These are phyloP conservation scores for Hymenoscyphus fraxineus DNA, from an alignment of 2,329 filamentous ascomycete genomes.

Conservation along the genomic window DNA sequence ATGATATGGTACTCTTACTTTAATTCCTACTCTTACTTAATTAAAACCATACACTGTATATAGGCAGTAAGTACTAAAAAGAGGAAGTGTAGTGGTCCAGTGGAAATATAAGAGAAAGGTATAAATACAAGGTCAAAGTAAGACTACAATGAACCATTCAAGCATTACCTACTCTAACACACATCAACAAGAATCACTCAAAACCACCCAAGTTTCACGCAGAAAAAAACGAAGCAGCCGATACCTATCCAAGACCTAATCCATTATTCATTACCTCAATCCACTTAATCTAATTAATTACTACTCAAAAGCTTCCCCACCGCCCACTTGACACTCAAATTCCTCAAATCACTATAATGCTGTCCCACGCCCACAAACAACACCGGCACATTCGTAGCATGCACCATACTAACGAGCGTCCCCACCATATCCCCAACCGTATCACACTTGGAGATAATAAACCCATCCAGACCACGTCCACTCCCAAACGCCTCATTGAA, in stretches of 20 bases:
- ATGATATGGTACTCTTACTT: no score
- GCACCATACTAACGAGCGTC: slow-evolving; percentile 93
- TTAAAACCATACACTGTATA: no score
- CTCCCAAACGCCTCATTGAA: slow-evolving; percentile 91
- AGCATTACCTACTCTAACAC: no score
- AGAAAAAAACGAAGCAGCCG: neutral
- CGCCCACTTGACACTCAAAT: slow-evolving; percentile 67
- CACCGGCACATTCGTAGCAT: slow-evolving; percentile 93
- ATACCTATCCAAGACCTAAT: neutral
- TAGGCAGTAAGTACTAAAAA: no score
- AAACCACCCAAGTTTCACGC: neutral
- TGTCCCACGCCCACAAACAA: slow-evolving; percentile 80
- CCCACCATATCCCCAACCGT: slow-evolving; percentile 94
- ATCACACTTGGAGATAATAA: slow-evolving; percentile 98
- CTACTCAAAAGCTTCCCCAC: slow-evolving; percentile 58
- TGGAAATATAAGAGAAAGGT: no score
- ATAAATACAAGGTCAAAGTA: no score
- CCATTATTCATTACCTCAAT: neutral
- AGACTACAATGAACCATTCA: no score
- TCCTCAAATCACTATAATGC: slow-evolving; percentile 65
- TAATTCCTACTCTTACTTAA: no score
- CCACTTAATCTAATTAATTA: slow-evolving; percentile 24
- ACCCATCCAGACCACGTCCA: slow-evolving; percentile 79
- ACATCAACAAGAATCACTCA: neutral
- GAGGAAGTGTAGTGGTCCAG: no score